A percentile compares a stretch with the other conserved stretches of the same genome.
Evolutionary conservation across 306 rosid genomes (phyloP).

Genomic region (Ziziphus jujuba): DNA sequence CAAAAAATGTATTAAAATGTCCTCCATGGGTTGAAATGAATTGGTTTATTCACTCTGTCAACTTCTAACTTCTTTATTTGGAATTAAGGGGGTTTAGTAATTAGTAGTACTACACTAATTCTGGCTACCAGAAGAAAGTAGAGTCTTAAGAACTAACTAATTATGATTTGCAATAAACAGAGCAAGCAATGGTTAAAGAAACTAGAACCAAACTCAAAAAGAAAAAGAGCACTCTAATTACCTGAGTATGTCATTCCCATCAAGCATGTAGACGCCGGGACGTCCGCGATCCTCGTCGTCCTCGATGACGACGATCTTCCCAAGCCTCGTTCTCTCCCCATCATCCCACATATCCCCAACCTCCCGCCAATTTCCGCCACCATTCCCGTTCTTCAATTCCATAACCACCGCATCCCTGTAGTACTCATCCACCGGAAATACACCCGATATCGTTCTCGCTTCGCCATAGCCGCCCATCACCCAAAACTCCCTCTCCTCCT

Average conservation of each 20-base stretch:
- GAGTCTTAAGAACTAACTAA: background rate
- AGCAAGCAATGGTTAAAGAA: background rate
- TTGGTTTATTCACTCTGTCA: too few species aligned
- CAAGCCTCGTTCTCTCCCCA: constrained; percentile 57
- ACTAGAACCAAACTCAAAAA: background rate
- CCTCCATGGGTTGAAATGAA: too few species aligned
- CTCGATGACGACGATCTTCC: constrained; percentile 66
- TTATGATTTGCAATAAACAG: background rate
- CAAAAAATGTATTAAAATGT: too few species aligned
- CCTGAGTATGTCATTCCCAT: constrained; percentile 70
- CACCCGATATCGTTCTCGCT: constrained; percentile 69
- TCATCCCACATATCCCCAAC: constrained; percentile 69
- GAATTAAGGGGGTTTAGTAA: too few species aligned
- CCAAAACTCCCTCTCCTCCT: constrained; percentile 59
- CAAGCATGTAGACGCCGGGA: constrained; percentile 76
- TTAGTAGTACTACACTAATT: too few species aligned
- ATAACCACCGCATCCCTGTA: constrained; percentile 62
- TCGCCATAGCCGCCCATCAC: constrained; percentile 91
- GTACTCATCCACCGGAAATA: constrained; percentile 83
- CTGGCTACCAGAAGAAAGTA: too few species aligned
- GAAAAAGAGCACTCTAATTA: constrained; percentile 17
- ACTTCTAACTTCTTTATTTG: too few species aligned
- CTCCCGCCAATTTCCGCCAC: constrained; percentile 62
- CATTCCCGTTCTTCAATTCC: constrained; percentile 43
- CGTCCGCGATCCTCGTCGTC: constrained; percentile 23